Evolutionary conservation across 305 asterid species (phyloP).

Genomic region (Ilex paraguariensis): DNA sequence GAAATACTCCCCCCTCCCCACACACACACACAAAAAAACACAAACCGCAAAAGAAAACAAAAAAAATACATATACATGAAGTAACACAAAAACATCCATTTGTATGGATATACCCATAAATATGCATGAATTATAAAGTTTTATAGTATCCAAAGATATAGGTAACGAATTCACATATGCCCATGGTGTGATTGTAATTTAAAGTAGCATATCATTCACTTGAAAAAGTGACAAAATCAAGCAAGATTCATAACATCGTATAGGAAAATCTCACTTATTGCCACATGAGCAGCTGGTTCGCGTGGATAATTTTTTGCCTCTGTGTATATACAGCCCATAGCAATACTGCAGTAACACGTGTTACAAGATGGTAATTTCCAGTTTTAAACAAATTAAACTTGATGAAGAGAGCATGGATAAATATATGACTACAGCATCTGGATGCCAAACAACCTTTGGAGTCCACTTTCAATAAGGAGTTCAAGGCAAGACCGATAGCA

Average conservation of each 20-base stretch:
- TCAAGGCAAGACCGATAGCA: constrained; percentile 94
- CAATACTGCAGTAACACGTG: constrained; percentile 53
- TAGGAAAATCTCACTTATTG: constrained; percentile 60
- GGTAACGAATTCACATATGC: background rate
- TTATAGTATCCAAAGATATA: background rate
- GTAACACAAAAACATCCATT: no score
- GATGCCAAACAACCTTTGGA: constrained; percentile 51
- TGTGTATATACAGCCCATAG: constrained; percentile 77
- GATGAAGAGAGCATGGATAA: constrained; percentile 5
- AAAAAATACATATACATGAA: background rate
- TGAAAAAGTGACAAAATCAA: constrained; percentile 4
- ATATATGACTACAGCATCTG: constrained; percentile 15
- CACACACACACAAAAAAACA: background rate
- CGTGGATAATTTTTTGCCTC: constrained; percentile 90
- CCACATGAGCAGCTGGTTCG: constrained; percentile 97
- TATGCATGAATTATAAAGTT: no score
- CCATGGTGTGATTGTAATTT: background rate
- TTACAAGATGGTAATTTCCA: constrained; percentile 12
- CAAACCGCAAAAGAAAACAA: background rate
- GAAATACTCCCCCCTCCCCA: background rate
- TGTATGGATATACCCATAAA: no score
- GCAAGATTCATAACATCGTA: background rate
- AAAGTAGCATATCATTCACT: constrained; percentile 10
- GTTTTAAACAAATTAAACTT: background rate
- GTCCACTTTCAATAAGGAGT: constrained; percentile 75